A percentile compares a stretch with the other conserved stretches of the same genome.
Conservation (phyloP, 495 filamentous ascomycete species). For the Astrothelium macrocarpum region DNA sequence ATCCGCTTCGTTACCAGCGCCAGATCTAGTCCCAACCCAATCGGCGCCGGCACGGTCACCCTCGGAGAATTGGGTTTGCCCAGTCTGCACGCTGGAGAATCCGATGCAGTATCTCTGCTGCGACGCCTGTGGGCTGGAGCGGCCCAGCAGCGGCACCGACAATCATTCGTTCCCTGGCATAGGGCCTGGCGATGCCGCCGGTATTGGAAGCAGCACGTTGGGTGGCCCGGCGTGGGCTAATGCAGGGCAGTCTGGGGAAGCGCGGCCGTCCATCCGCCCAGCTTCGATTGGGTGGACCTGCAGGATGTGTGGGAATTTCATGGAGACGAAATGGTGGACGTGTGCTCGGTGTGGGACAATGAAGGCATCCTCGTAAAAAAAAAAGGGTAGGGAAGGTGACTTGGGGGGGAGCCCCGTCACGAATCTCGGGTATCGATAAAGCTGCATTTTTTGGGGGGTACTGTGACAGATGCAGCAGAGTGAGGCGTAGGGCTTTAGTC, state of each 20-base stretch:
- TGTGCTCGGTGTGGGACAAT: constrained; percentile 32
- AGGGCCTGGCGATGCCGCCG: neutral
- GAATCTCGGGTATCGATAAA: no score
- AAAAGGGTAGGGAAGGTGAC: no score
- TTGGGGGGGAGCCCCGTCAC: no score
- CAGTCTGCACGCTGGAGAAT: constrained; percentile 76
- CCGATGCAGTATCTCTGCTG: constrained; percentile 58
- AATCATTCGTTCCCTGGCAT: constrained; percentile 3
- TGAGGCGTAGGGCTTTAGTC: neutral
- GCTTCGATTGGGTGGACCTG: constrained; percentile 32
- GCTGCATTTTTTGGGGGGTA: no score
- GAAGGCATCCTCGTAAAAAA: constrained; percentile 25
- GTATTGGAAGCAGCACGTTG: constrained; percentile 12
- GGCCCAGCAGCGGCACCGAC: constrained; percentile 30
- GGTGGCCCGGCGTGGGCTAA: neutral
- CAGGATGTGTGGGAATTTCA: constrained; percentile 30
- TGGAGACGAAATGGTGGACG: constrained; percentile 38
- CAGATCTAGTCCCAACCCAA: neutral
- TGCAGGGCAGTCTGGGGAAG: constrained; percentile 4
- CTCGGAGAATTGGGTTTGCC: constrained; percentile 58
- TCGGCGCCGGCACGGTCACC: constrained; percentile 10
- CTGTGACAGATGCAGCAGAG: neutral
- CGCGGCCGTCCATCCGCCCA: neutral
- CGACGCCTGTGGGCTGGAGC: constrained; percentile 65
- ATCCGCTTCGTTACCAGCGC: constrained; percentile 4